These are phyloP conservation scores for Exophiala phaeomuriformis DNA, from an alignment of 2,329 filamentous ascomycete species.

Conservation along the genomic window DNA sequence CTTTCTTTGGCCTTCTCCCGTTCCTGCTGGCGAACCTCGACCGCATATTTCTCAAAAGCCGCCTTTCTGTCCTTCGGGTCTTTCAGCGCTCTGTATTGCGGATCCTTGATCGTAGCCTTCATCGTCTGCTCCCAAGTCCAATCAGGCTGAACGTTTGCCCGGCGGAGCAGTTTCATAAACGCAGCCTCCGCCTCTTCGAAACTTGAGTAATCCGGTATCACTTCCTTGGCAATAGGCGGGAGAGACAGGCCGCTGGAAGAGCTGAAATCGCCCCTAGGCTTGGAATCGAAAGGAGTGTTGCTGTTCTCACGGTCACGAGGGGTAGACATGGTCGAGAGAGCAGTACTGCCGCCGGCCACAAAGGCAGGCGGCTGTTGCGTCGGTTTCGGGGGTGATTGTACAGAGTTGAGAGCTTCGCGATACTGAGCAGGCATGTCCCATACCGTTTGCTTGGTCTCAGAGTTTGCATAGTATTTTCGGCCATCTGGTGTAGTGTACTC, in stretches of 20 bases:
- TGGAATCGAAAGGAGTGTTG: constrained; percentile 42
- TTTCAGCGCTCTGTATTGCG: constrained; percentile 86
- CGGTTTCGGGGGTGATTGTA: constrained; percentile 38
- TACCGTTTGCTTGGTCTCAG: constrained; percentile 80
- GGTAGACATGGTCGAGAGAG: constrained; percentile 35
- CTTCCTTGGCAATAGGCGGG: constrained; percentile 34
- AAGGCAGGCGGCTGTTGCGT: constrained; percentile 47
- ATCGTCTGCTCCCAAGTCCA: constrained; percentile 91
- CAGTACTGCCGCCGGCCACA: constrained; percentile 50
- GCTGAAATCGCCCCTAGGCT: constrained; percentile 39
- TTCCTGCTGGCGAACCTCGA: constrained; percentile 83
- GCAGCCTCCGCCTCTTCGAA: constrained; percentile 86
- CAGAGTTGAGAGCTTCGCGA: constrained; percentile 63
- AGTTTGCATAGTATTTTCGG: constrained; percentile 92
- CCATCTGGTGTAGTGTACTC: constrained; percentile 83
- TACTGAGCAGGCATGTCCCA: constrained; percentile 90
- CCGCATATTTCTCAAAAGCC: constrained; percentile 90
- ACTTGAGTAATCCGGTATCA: constrained; percentile 70
- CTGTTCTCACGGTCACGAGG: constrained; percentile 42
- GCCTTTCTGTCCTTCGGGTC: constrained; percentile 84
- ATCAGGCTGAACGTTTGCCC: constrained; percentile 77
- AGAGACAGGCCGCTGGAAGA: constrained; percentile 37
- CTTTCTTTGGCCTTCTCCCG: constrained; percentile 92
- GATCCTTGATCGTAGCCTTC: constrained; percentile 76
- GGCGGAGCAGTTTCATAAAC: constrained; percentile 82